phyloP scores from a whole-genome alignment of 164 flowering plant genomes.

The Liriodendron chinense region DNA sequence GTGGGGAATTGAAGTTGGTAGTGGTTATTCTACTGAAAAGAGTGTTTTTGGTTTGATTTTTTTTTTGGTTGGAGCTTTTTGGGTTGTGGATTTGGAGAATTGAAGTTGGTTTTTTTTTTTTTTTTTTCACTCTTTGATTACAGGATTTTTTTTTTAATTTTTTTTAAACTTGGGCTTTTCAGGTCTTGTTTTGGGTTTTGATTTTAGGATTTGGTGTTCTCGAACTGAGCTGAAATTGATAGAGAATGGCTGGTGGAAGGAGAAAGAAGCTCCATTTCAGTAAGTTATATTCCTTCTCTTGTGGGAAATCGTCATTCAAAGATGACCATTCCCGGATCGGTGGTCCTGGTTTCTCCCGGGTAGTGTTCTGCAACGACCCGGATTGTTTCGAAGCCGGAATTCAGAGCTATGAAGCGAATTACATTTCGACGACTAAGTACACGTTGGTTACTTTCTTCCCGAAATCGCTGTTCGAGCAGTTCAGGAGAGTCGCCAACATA shows the following conservation, averaged over 20 bases:
- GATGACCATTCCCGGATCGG: conserved; percentile 58
- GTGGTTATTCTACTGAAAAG: not conserved
- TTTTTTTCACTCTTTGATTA: too few relatives aligned
- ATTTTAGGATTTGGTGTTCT: not conserved
- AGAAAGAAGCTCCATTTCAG: conserved; percentile 51
- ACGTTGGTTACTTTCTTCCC: conserved; percentile 59
- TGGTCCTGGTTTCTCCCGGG: conserved; percentile 57
- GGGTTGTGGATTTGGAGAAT: not conserved
- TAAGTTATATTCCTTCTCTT: conserved; percentile 54
- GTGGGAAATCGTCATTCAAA: conserved; percentile 31
- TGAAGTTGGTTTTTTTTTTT: too few relatives aligned
- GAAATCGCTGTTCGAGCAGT: conserved; percentile 78
- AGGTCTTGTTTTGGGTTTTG: conserved; percentile 1
- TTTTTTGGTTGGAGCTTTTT: not conserved
- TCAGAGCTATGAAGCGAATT: conserved; percentile 51
- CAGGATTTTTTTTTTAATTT: not conserved
- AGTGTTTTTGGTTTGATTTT: not conserved
- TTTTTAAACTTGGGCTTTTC: not conserved
- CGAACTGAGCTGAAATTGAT: not conserved
- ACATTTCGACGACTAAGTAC: conserved; percentile 78
- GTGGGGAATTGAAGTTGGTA: conserved; percentile 1
- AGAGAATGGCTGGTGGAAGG: conserved; percentile 37
- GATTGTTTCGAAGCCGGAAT: conserved; percentile 45
- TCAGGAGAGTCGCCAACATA: conserved; percentile 72
- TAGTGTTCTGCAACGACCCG: conserved; percentile 64